These are phyloP conservation scores for Skeletonema costatum DNA, from an alignment of 108 stramenopile species.

Conservation along the genomic window DNA sequence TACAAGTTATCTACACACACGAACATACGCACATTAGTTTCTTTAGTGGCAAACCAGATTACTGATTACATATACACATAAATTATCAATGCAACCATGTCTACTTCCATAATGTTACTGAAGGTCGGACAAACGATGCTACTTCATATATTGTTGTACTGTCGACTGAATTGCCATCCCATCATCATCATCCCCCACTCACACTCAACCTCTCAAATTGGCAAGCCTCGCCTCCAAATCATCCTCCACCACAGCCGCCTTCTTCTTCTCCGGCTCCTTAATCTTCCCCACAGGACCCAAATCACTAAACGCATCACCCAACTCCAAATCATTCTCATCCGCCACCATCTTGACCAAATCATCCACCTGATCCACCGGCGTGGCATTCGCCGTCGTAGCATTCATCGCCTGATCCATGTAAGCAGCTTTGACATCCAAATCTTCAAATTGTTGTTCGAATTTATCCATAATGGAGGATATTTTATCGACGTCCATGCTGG, in stretches of 20 bases:
- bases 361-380: constrained; percentile 97
- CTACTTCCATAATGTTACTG: too few species aligned
- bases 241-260: constrained; percentile 47
- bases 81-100: too few species aligned
- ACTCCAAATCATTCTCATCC: constrained; percentile 88
- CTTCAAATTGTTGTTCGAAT: constrained; percentile 99
- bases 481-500: constrained; percentile 93
- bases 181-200: neutral
- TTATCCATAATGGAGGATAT: constrained; percentile 93
- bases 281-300: constrained; percentile 80
- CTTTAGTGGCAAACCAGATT: neutral
- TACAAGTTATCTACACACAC: too few species aligned
- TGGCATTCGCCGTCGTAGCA: constrained; percentile 91
- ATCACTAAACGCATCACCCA: constrained; percentile 80
- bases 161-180: neutral
- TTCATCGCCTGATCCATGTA: constrained; percentile 98
- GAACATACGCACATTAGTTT: neutral
- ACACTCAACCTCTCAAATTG: constrained; percentile 57
- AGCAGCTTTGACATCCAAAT: constrained; percentile 94
- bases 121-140: too few species aligned
- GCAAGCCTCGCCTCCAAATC: constrained; percentile 87
- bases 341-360: constrained; percentile 91
- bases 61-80: too few species aligned
- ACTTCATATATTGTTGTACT: neutral
- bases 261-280: constrained; percentile 51